These are phyloP conservation scores for Debaryomyces tyrocola DNA, from an alignment of 805 yeast species.

Conservation along the genomic window DNA sequence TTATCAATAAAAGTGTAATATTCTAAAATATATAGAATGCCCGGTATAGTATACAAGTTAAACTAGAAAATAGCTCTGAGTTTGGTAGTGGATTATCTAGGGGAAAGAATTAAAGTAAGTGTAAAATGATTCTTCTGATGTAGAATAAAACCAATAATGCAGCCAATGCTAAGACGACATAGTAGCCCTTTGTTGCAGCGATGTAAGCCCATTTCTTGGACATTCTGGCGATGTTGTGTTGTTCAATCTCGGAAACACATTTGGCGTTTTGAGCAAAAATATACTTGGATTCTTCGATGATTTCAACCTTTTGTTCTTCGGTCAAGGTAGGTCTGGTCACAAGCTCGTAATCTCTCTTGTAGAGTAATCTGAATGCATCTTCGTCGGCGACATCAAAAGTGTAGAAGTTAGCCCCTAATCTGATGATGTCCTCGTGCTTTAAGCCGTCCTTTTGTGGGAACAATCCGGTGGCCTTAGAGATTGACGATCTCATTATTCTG, in stretches of 20 bases:
- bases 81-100: not conserved
- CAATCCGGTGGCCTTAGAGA: conserved; percentile 65
- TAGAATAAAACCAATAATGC: conserved; percentile 32
- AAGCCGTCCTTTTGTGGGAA: conserved; percentile 74
- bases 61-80: not conserved
- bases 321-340: conserved; percentile 69
- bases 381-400: conserved; percentile 69
- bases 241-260: conserved; percentile 66
- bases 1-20: too few relatives aligned
- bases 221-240: conserved; percentile 59
- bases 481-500: conserved; percentile 63
- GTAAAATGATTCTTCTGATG: conserved; percentile 30
- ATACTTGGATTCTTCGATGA: conserved; percentile 65
- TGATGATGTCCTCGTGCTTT: conserved; percentile 60
- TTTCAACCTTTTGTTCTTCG: conserved; percentile 68
- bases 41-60: conserved; percentile 2
- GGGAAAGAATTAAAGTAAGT: conserved; percentile 7
- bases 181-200: conserved; percentile 52
- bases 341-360: conserved; percentile 76
- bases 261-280: conserved; percentile 63
- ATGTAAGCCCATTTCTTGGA: conserved; percentile 56
- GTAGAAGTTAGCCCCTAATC: conserved; percentile 68
- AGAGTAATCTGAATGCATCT: conserved; percentile 59
- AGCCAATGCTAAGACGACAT: conserved; percentile 34
- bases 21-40: too few relatives aligned